Evolutionary conservation across 2,329 filamentous ascomycete genomes (phyloP).

Genomic region (Pseudomassariella vexata): DNA sequence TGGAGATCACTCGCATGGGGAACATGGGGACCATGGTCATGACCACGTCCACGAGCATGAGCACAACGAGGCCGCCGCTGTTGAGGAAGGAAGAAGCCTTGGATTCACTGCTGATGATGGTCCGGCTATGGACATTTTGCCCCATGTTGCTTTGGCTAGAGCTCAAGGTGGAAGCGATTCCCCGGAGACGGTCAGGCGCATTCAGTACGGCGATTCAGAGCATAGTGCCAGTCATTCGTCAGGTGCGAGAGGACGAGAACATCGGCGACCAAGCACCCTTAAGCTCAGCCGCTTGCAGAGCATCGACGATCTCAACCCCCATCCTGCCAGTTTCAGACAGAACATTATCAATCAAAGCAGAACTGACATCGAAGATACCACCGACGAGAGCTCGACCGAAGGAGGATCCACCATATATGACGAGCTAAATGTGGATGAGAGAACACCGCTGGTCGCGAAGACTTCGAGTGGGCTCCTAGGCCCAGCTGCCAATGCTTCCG

Average conservation of each 20-base stretch:
- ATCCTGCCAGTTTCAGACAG: conserved; percentile 85
- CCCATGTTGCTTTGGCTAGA: conserved; percentile 54
- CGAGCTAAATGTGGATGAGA: conserved; percentile 27
- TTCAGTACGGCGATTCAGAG: conserved; percentile 31
- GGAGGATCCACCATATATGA: conserved; percentile 32
- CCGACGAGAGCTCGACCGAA: conserved; percentile 48
- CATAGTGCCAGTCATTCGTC: conserved; percentile 22
- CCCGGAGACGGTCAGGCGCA: conserved; percentile 30
- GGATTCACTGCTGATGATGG: conserved; percentile 50
- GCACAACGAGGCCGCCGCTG: conserved; percentile 30
- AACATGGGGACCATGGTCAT: conserved; percentile 45
- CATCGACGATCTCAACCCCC: conserved; percentile 72
- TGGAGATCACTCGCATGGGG: conserved; percentile 45
- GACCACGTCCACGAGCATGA: conserved; percentile 36
- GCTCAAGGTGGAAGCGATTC: conserved; percentile 24
- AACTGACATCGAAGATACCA: conserved; percentile 50
- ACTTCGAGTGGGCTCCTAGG: conserved; percentile 10
- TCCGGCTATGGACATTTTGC: conserved; percentile 55
- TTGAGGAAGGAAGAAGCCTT: conserved; percentile 44
- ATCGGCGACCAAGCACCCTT: conserved; percentile 39
- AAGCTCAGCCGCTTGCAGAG: conserved; percentile 56
- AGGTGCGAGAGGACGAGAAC: conserved; percentile 33
- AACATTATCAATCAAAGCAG: conserved; percentile 84
- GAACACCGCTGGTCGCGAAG: conserved; percentile 29
- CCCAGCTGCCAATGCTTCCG: conserved; percentile 20